These are phyloP conservation scores for Talaromyces sp. DNA, from an alignment of 2,329 filamentous ascomycete species.

Conservation along the genomic window DNA sequence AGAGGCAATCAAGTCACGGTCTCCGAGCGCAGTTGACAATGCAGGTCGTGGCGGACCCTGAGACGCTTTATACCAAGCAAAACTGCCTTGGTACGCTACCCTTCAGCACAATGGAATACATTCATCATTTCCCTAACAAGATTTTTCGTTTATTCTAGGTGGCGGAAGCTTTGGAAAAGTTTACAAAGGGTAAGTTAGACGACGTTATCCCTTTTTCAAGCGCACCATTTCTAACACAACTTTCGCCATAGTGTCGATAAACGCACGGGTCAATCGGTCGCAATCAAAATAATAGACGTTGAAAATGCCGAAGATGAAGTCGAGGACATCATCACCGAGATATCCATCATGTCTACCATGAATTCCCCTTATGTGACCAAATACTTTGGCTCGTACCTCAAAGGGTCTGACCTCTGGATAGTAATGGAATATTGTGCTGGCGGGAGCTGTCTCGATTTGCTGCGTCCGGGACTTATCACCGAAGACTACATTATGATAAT, in stretches of 20 bases:
- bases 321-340: slow-evolving; percentile 98
- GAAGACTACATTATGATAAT: slow-evolving; percentile 99
- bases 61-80: slow-evolving; percentile 88
- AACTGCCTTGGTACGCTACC: slow-evolving; percentile 68
- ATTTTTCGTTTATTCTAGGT: slow-evolving; percentile 47
- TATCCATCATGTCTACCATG: slow-evolving; percentile 91
- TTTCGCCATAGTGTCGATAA: slow-evolving; percentile 68
- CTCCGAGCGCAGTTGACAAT: slow-evolving; percentile 18
- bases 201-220: slow-evolving; percentile 1
- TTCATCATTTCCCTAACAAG: background rate
- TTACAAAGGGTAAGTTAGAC: slow-evolving; percentile 74
- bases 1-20: background rate
- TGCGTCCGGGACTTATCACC: slow-evolving; percentile 85
- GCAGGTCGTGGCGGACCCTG: slow-evolving; percentile 67
- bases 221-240: background rate
- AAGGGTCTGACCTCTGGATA: slow-evolving; percentile 96
- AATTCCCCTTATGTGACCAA: slow-evolving; percentile 95
- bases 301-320: slow-evolving; percentile 99
- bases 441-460: slow-evolving; percentile 89
- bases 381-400: slow-evolving; percentile 95
- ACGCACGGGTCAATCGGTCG: slow-evolving; percentile 84
- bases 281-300: slow-evolving; percentile 98
- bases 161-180: slow-evolving; percentile 98
- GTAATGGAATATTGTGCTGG: slow-evolving; percentile 99
- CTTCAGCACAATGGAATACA: background rate